Base-by-base conservation (phyloP, 2,329 filamentous ascomycete species). In the Cladosporium sp. region DNA sequence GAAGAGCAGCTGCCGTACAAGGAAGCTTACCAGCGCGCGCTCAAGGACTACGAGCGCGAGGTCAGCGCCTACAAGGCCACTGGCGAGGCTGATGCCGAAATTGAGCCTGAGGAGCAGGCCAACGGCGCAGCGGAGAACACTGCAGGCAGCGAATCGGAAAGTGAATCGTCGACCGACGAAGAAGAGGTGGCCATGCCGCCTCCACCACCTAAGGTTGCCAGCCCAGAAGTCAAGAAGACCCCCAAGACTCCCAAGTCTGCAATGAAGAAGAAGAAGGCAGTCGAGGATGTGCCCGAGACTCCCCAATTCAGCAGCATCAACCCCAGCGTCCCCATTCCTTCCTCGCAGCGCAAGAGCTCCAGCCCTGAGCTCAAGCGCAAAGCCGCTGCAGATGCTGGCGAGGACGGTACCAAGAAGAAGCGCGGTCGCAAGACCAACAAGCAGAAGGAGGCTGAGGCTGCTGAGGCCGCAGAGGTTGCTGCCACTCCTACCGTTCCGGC, bases 1-100 rank as follows among this genome's bases (percentile, higher is more conserved):
- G 80, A 82, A 11, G 90, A 96, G 81, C 96, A 96, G 75, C 80
- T 85, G 78, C 87, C 89, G 63, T 88, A 85, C 81, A 83, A 85
- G 71, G 80, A 83, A 32, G 80, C 84, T n/a, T 89, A 89, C 75
- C 80, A 83, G 68, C 78, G 80, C 68, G 86, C 86, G 67, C 80
- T 87, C 69, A 83, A 84, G 59, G 77, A 81, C 52, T 89, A 87
- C 78, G 83, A 86, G 70, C 78, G 82, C 65, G 82, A 85, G 62
- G 80, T 86, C 74, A 80, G 80, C 60, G 81, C 80, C 3, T 90
- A 89, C 80, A 84, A 86, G 73, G 83, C 83, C 61, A 30, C 21
- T 59, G 80, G 79, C 54, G 78, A 78, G 21, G 77, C 70, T 7
- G 77, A 77, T 44, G 75, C 69, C 57, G 71, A 69, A 66, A 71